Evolutionary conservation across 805 yeast species (phyloP).

Genomic region (Lipomyces mesembrius): DNA sequence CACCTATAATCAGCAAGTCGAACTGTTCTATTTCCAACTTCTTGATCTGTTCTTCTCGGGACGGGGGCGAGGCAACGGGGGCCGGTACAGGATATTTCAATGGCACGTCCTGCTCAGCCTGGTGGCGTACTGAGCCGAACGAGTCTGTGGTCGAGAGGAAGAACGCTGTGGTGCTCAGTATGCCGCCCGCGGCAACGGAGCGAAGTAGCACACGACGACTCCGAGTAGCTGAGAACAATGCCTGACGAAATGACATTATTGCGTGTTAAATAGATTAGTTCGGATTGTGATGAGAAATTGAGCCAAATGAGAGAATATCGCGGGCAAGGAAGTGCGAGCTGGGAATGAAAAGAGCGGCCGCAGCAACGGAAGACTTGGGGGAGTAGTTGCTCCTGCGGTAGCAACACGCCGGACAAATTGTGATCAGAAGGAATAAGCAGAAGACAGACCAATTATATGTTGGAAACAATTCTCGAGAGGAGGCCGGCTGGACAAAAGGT

Average conservation of each 20-base stretch:
- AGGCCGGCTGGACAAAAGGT: neutral
- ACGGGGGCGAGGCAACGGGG: constrained; percentile 30
- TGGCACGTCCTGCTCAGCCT: constrained; percentile 8
- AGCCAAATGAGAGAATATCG: neutral
- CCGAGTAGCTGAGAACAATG: neutral
- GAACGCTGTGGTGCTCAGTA: constrained; percentile 5
- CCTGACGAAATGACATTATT: constrained; percentile 2
- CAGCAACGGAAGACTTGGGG: too few relatives aligned
- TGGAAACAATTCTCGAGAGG: neutral
- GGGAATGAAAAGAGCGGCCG: neutral
- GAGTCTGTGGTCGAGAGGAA: constrained; percentile 7
- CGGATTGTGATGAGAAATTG: neutral
- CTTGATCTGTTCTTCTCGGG: constrained; percentile 33
- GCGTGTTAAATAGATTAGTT: neutral
- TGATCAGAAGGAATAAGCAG: neutral
- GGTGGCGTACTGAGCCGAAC: constrained; percentile 2
- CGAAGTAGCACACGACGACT: neutral
- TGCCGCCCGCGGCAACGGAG: constrained; percentile 10
- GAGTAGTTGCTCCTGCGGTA: neutral
- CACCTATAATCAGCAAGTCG: constrained; percentile 89
- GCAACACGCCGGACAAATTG: neutral
- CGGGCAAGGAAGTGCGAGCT: neutral
- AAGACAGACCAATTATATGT: neutral
- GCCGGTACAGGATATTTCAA: constrained; percentile 17
- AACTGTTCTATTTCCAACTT: constrained; percentile 47